These are phyloP conservation scores for Aspergillus heteromorphus DNA, from an alignment of 495 filamentous ascomycete genomes.

Conservation along the genomic window DNA sequence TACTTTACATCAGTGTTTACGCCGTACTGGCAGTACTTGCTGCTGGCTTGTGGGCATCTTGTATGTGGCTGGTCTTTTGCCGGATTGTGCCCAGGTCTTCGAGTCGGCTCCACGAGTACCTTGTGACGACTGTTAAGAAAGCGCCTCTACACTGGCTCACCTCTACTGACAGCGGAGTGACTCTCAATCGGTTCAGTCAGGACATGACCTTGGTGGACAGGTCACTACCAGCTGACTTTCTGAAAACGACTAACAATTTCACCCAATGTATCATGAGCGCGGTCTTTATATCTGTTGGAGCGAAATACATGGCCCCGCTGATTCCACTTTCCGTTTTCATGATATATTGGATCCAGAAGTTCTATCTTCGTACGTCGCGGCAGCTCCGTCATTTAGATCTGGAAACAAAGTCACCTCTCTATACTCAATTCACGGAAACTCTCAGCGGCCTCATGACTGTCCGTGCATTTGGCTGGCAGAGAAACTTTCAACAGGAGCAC, in stretches of 20 bases:
- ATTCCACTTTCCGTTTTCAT: neutral
- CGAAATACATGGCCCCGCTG: neutral
- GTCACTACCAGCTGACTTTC: neutral
- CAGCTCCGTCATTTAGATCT: neutral
- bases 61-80: neutral
- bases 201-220: neutral
- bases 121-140: neutral
- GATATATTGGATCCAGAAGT: neutral
- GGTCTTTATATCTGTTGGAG: neutral
- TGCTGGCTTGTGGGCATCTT: neutral
- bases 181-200: neutral
- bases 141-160: neutral
- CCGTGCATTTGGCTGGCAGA: neutral
- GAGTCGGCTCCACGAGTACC: neutral
- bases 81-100: neutral
- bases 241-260: too few relatives aligned
- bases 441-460: neutral
- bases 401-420: neutral
- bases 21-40: neutral
- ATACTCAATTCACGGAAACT: neutral
- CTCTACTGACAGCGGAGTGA: neutral
- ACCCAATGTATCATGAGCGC: too few relatives aligned
- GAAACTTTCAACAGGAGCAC: neutral
- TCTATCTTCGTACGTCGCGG: neutral
- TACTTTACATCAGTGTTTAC: neutral